Evolutionary conservation across 1,284 basidiomycete species (phyloP).

Genomic region (Schizophyllum amplum): DNA sequence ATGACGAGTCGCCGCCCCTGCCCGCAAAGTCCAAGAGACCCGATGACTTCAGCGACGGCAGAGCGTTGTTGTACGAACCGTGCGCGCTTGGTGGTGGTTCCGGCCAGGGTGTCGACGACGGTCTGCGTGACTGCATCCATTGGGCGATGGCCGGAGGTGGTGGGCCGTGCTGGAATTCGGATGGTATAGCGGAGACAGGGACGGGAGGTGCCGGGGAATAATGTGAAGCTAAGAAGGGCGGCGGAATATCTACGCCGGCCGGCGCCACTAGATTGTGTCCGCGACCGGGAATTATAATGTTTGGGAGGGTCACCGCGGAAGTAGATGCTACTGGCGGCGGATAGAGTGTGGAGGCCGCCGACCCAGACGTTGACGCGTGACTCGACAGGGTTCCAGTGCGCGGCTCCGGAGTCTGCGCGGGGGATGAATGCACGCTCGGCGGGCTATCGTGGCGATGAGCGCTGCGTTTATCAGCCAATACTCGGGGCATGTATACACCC

Average conservation of each 20-base stretch:
- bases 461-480: not conserved
- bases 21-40: not conserved
- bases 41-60: not conserved
- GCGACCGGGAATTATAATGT: not conserved
- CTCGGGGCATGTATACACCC: slow-evolving; percentile 37
- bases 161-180: not conserved
- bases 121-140: not conserved
- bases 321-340: not conserved
- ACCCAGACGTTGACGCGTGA: not conserved
- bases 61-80: not conserved
- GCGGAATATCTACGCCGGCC: not conserved
- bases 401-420: not conserved
- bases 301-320: not conserved
- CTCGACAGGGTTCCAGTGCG: not conserved
- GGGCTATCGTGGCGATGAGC: not conserved
- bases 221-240: not conserved
- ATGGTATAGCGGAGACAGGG: not conserved
- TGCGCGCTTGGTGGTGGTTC: not conserved
- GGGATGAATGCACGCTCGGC: not conserved
- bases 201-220: not conserved
- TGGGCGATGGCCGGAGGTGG: not conserved
- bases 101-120: not conserved
- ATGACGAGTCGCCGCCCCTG: not conserved
- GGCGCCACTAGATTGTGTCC: not conserved
- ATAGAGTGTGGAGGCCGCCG: not conserved